Evolutionary conservation across 352 stramenopile species (phyloP), one percentile per base, ranked within the genome.

Genomic region (Pythium coloratum): DNA sequence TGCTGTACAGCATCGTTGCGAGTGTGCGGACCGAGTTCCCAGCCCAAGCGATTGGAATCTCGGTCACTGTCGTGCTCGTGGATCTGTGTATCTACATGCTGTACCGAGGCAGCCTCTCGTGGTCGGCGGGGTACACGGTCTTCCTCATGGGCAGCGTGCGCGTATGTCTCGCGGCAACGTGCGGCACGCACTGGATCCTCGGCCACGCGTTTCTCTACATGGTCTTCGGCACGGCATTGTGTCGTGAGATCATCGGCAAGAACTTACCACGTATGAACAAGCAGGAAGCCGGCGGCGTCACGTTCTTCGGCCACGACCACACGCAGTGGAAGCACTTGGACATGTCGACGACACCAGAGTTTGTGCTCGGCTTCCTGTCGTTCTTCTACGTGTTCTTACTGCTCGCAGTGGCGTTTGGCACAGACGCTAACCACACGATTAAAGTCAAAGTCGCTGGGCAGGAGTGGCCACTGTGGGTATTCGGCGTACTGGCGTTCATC

Each of bases 311-410:
- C 10, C 83, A 92, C 54, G 86, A 96, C 26, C 76, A 86, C 40
- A 58, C 50, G 7, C 73, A 78, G 42, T 86, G 76, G 72, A 78
- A 75, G 9, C 86, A 93, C 66, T 70, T 91, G 16, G 86, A 96
- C 67, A 62, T 88, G 32, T 87, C 84, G 7, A 93, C 84, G 8
- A 94, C 81, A 2, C 86, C 88, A 2, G 86, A 96, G 58, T 96
- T 96, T 46, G 88, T 88, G 24, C 56, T 96, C 6, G 88, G 88
- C 0, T 85, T 94, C 50, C 50, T 96, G 6, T 94, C 82, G 6
- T 96, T 96, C 58, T 89, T 94, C 63, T 96, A 94, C 51, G 70
- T 96, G 34, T 94, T 94, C 62, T 57, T 96, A 55, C 71, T 96
- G 26, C 75, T 96, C 8, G 84, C 79, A 0, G 82, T 93, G 14